Base-by-base conservation (phyloP, 2,329 filamentous ascomycete species). In the Verticillium nubilum region DNA sequence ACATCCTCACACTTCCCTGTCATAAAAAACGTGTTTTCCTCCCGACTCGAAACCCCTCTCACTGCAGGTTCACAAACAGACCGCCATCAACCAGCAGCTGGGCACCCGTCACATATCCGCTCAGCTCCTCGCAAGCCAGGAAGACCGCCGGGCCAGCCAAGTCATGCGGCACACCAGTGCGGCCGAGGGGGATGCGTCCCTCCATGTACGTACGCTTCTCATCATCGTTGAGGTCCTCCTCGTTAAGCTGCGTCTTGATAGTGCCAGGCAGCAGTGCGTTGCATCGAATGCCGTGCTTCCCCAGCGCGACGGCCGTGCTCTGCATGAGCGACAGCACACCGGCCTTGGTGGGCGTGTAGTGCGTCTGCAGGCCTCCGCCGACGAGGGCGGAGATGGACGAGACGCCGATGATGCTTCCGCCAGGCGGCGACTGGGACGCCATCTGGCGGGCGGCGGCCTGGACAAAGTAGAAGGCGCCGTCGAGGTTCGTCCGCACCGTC, bases 321-420 rank as follows among this genome's bases (percentile, higher is more conserved):
- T 96, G 92, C 85, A 96, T 95, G 52, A 96, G 79, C 54, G 86
- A 90, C 37, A 91, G 70, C 2, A 96, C 82, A 2, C 91, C 92
- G 0, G 92, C 91, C 74, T 96, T 96, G 17, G 92, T 96, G 10
- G 92, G 90, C 17, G 92, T 96, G 74, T 96, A 96, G 70, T 96
- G 92, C 27, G 86, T 87, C 76, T 96, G 92, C 54, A 82, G 78
- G 0, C 87, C 90, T 52, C 91, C 92, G 37, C 92, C 92, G 0
- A 92, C 89, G 13, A 92, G 82, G 0, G 89, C 90, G 19, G 82
- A 86, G 68, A 92, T 91, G 64, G 86, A 89, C 7, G 84, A 88
- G 42, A 93, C 80, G 58, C 84, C 89, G 64, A 92, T 94, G 68
- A 97, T 95, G 67, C 85, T 88, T 33, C 92, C 92, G 17, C 92